Evolutionary conservation across 2,329 filamentous ascomycete species (phyloP).

Genomic region (Colletotrichum shisoi): DNA sequence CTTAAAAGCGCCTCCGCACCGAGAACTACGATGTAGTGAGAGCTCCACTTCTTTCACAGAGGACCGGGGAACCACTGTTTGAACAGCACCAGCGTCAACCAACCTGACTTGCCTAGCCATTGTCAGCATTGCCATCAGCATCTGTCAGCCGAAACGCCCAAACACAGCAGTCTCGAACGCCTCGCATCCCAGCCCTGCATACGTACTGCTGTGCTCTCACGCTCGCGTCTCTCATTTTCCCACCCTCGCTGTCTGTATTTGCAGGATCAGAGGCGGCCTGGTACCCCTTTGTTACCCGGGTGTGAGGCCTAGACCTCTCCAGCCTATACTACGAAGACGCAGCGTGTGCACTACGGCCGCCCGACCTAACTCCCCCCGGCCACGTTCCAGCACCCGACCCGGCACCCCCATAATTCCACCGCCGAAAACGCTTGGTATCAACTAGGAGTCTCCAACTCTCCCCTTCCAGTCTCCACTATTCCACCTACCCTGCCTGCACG

Average conservation of each 20-base stretch:
- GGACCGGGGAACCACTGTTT: slow-evolving; percentile 2
- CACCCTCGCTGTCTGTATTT: no score
- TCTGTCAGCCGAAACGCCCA: slow-evolving; percentile 9
- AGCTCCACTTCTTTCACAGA: slow-evolving; percentile 15
- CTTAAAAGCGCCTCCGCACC: not conserved
- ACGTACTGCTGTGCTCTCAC: not conserved
- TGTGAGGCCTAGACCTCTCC: no score
- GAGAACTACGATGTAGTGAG: not conserved
- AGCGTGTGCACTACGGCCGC: slow-evolving; percentile 2
- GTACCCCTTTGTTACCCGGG: not conserved
- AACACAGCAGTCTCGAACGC: not conserved
- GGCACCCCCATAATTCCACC: slow-evolving; percentile 25
- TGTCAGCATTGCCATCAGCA: slow-evolving; percentile 7
- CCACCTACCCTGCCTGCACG: not conserved
- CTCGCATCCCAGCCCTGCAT: not conserved
- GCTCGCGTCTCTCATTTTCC: no score
- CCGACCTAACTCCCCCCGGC: slow-evolving; percentile 21
- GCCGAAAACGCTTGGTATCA: slow-evolving; percentile 32
- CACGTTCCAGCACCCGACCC: slow-evolving; percentile 25
- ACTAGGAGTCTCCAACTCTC: not conserved
- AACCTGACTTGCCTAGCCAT: not conserved
- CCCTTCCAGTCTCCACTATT: not conserved
- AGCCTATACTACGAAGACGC: not conserved
- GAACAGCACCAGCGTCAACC: slow-evolving; percentile 4
- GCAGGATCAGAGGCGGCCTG: not conserved